These are phyloP conservation scores for Elaeis oleifera DNA, from an alignment of 202 grass and related monocot genomes.

Conservation along the genomic window DNA sequence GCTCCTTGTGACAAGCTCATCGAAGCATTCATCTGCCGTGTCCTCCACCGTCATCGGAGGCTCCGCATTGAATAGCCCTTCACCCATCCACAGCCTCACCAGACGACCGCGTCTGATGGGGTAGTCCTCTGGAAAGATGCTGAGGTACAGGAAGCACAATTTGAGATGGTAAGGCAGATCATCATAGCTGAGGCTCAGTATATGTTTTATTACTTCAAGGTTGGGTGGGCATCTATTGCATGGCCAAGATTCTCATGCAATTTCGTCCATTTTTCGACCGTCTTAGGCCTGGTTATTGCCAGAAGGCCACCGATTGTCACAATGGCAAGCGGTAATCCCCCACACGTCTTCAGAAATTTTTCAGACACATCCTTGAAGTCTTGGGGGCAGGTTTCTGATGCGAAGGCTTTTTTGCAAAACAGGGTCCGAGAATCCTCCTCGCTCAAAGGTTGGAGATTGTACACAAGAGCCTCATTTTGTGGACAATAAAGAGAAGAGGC, in stretches of 20 bases:
- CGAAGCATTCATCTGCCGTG: too few relatives aligned
- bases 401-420: conserved; percentile 37
- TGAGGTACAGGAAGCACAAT: conserved; percentile 38
- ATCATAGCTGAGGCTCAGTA: conserved; percentile 48
- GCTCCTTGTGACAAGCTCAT: too few relatives aligned
- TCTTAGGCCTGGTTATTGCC: conserved; percentile 16
- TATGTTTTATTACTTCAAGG: conserved; percentile 37
- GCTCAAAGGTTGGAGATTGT: conserved; percentile 34
- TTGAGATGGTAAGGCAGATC: conserved; percentile 38
- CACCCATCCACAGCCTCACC: conserved; percentile 43
- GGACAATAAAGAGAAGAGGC: conserved; percentile 11
- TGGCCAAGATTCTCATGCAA: conserved; percentile 27
- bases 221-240: conserved; percentile 27
- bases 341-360: conserved; percentile 36
- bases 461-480: conserved; percentile 29
- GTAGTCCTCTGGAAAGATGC: conserved; percentile 49
- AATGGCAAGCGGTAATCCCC: conserved; percentile 38
- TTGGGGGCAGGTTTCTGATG: conserved; percentile 20
- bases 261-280: conserved; percentile 29
- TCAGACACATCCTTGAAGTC: conserved; percentile 19
- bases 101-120: conserved; percentile 26
- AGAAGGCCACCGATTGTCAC: conserved; percentile 38
- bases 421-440: conserved; percentile 19
- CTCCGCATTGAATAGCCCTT: conserved; percentile 30
- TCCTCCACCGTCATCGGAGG: too few relatives aligned